Conservation (phyloP, 2,329 filamentous ascomycete species). For the Sordariomycetes sp. region DNA sequence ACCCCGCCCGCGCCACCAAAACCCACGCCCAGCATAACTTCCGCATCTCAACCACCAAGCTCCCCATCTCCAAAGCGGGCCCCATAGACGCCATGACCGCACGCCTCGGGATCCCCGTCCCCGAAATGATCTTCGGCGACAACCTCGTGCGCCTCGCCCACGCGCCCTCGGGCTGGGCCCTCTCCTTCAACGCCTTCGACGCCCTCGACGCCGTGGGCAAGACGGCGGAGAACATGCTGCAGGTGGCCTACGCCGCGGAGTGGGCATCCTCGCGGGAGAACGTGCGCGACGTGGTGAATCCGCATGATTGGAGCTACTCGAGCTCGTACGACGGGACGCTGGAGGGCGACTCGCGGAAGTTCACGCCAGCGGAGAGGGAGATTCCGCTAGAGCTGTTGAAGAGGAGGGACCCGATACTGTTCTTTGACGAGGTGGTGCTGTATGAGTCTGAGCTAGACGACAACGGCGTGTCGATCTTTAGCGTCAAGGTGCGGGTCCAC, state of each 20-base stretch:
- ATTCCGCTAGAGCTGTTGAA: constrained; percentile 83
- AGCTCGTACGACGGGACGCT: constrained; percentile 73
- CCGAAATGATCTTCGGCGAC: constrained; percentile 99
- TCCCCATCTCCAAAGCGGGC: constrained; percentile 84
- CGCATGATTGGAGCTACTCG: constrained; percentile 97
- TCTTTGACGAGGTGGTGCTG: constrained; percentile 91
- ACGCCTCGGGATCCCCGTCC: constrained; percentile 71
- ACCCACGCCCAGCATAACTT: constrained; percentile 51
- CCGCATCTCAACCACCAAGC: constrained; percentile 70
- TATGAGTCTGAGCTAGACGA: constrained; percentile 98
- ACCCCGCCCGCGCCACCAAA: constrained; percentile 39
- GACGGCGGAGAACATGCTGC: constrained; percentile 79
- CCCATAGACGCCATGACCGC: constrained; percentile 78
- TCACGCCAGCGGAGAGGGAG: constrained; percentile 19
- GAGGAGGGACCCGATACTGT: constrained; percentile 83
- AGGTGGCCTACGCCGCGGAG: constrained; percentile 82
- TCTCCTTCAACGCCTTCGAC: constrained; percentile 74
- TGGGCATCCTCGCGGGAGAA: constrained; percentile 61
- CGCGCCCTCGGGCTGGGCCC: constrained; percentile 57
- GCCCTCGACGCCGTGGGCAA: constrained; percentile 89
- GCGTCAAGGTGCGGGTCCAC: constrained; percentile 88
- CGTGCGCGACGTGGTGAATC: constrained; percentile 88
- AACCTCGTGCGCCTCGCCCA: constrained; percentile 72
- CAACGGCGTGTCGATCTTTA: constrained; percentile 85
- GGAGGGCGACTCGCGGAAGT: constrained; percentile 12